These are phyloP conservation scores for Halophytophthora batemanensis DNA, from an alignment of 352 stramenopile genomes.

Conservation along the genomic window DNA sequence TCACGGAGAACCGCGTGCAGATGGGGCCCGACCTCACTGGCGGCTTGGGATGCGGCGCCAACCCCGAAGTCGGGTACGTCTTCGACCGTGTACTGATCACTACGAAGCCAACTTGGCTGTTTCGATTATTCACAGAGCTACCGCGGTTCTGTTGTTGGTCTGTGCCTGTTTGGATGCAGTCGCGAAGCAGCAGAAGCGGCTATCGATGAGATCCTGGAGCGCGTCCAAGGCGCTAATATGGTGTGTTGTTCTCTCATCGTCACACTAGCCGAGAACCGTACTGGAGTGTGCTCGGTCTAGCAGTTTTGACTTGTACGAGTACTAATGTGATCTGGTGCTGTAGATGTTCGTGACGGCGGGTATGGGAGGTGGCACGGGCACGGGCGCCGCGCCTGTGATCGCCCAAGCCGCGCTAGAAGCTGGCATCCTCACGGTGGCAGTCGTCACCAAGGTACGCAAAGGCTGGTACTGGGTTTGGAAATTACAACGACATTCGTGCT, in stretches of 20 bases:
- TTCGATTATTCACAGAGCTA: no score
- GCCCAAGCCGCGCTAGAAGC: conserved; percentile 78
- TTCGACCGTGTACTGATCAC: not conserved
- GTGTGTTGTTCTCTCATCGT: conserved; percentile 24
- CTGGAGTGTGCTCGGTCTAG: not conserved
- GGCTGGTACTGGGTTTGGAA: not conserved
- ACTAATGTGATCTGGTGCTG: not conserved
- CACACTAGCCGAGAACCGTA: not conserved
- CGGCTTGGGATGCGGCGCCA: conserved; percentile 76
- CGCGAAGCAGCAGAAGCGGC: conserved; percentile 71
- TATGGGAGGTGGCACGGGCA: conserved; percentile 83
- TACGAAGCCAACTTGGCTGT: not conserved
- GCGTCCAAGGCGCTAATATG: conserved; percentile 84
- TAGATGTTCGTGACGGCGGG: conserved; percentile 88
- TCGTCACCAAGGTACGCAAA: conserved; percentile 87
- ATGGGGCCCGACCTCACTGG: conserved; percentile 87
- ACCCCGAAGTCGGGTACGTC: conserved; percentile 70
- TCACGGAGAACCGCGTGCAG: conserved; percentile 90
- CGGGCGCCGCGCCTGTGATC: conserved; percentile 80
- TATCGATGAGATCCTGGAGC: conserved; percentile 86
- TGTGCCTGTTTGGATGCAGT: conserved; percentile 26
- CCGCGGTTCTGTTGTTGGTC: no score
- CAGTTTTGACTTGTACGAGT: not conserved
- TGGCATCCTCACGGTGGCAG: conserved; percentile 80
- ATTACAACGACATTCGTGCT: not conserved